phyloP scores from a whole-genome alignment of 352 stramenopile genomes.

The Phytophthora lateralis region DNA sequence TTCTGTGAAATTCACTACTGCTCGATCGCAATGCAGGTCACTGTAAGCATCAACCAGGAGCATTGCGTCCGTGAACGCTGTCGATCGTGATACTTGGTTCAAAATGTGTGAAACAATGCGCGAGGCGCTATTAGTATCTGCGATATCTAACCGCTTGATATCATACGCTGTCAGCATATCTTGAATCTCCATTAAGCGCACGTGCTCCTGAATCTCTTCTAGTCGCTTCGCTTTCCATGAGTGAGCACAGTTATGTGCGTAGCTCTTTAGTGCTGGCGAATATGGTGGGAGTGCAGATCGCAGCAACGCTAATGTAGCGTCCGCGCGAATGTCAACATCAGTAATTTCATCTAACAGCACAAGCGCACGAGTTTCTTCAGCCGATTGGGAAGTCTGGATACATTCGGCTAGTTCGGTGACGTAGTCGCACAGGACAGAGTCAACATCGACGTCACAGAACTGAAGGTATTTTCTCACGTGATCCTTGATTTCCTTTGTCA shows the following conservation, averaged over 20 bases:
- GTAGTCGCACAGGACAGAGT: conserved; percentile 57
- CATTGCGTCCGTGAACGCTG: conserved; percentile 62
- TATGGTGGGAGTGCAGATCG: conserved; percentile 61
- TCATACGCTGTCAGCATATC: conserved; percentile 74
- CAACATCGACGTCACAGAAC: conserved; percentile 41
- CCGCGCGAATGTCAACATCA: conserved; percentile 30
- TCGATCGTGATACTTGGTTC: conserved; percentile 47
- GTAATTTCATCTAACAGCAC: conserved; percentile 42
- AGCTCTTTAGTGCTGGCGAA: conserved; percentile 53
- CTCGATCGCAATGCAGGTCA: conserved; percentile 54
- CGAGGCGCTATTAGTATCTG: conserved; percentile 52
- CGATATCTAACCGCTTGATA: conserved; percentile 58
- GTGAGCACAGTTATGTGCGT: conserved; percentile 35
- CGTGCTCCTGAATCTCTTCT: conserved; percentile 64
- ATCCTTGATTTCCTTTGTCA: conserved; percentile 41
- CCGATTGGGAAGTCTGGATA: conserved; percentile 25
- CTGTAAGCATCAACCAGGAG: conserved; percentile 68
- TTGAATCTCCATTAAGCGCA: conserved; percentile 79
- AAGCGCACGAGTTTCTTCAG: conserved; percentile 37
- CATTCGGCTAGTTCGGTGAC: conserved; percentile 49
- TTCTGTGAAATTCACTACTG: conserved; percentile 62
- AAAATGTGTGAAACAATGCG: conserved; percentile 66
- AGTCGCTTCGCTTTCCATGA: conserved; percentile 50
- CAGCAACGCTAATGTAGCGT: conserved; percentile 42
- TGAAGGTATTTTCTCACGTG: conserved; percentile 58